Evolutionary conservation across 306 rosid genomes (phyloP), one percentile per base, ranked within the genome.

Genomic region (Trichosanthes cucumerina): DNA sequence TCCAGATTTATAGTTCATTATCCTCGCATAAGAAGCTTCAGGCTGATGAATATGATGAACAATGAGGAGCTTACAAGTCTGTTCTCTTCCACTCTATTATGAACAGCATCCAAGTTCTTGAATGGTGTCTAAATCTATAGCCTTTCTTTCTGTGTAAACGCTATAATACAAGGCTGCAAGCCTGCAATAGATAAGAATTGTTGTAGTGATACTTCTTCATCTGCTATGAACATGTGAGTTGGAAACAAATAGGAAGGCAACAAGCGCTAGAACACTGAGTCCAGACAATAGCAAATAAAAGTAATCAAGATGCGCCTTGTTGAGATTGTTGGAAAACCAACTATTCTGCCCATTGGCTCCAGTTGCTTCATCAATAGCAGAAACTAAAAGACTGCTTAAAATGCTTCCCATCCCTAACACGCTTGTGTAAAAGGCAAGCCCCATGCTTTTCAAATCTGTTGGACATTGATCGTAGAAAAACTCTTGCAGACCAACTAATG

Each of bases 381-480:
- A 41, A 23, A 69, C 53, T 13, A 69, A 13, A 41, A 69, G n/a
- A 23, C 75, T 69, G 36, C 75, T 69, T 11, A 69, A 41, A 69
- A 69, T 11, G 54, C 75, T 69, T 43, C 75, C 75, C 31, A 43
- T 23, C 19, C 75, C 75, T 5, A 69, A 41, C 1, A 69, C 34
- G 5, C 75, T 69, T 4, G 53, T 43, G 5, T 69, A 69, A 10
- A 69, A 14, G 6, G 53, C 53, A 23, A 69, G 75, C 10, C 75
- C 75, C 54, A 90, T 58, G 59, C 97, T 92, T 79, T 87, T 85
- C 44, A 89, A 54, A 76, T 86, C 93, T 56, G 41, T 11, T n/a
- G 75, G 75, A 69, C 13, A 15, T 43, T 69, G 75, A 13, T 69
- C 36, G 9, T 69, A 69, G 34, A 69, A 69, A 6, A 69, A 69